Conservation (phyloP, 495 filamentous ascomycete species). For the Bathelium albidoporum region DNA sequence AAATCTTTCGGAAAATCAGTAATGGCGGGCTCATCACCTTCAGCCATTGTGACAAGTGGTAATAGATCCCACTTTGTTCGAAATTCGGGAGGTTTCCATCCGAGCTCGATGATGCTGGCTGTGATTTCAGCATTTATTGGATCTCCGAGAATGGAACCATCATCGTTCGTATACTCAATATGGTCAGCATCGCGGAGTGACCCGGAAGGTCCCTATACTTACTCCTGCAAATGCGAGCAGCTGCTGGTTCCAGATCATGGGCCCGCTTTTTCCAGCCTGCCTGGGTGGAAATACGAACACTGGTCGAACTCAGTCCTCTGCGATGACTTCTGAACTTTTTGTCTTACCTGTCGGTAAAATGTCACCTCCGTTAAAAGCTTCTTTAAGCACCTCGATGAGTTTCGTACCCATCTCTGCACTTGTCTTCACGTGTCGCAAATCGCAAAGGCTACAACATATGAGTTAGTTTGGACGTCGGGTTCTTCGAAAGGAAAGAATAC, state of each 20-base stretch:
- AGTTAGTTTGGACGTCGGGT: background rate
- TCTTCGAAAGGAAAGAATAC: background rate
- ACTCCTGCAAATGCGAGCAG: slow-evolving; percentile 24
- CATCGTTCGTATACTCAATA: slow-evolving; percentile 5
- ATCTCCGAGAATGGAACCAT: slow-evolving; percentile 23
- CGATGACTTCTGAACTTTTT: background rate
- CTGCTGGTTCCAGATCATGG: slow-evolving; percentile 27
- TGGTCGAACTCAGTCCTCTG: background rate
- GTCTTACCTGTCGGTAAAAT: slow-evolving; percentile 17
- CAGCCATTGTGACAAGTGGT: slow-evolving; percentile 26
- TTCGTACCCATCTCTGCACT: slow-evolving; percentile 18
- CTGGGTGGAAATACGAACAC: slow-evolving; percentile 25
- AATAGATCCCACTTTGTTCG: slow-evolving; percentile 25
- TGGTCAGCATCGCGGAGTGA: background rate
- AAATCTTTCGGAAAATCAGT: slow-evolving; percentile 15
- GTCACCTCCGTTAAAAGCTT: slow-evolving; percentile 21
- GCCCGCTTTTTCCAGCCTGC: slow-evolving; percentile 13
- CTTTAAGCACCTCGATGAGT: slow-evolving; percentile 8
- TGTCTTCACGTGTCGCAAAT: slow-evolving; percentile 19
- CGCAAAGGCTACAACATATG: slow-evolving; percentile 13
- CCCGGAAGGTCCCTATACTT: background rate
- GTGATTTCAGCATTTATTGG: slow-evolving; percentile 20
- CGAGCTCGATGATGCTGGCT: slow-evolving; percentile 20
- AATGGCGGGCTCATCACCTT: slow-evolving; percentile 19
- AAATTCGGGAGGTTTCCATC: slow-evolving; percentile 21